These are phyloP conservation scores for Hordeum vulgare DNA, from an alignment of 176 grass and related monocot genomes.

Conservation along the genomic window MorexV3_pseudomolecules_assembly NC_058518.1:497500681-497501180, in stretches of 20 bases:
- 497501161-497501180: not conserved
- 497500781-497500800: not conserved
- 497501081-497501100: not conserved
- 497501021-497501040: not conserved
- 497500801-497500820: conserved; percentile 16
- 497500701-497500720: too few species aligned
- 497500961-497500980: not conserved
- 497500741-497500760: not conserved
- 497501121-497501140: not conserved
- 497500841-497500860: not conserved
- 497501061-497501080: not conserved
- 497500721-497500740: too few species aligned
- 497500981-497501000: not conserved
- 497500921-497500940: conserved; percentile 25
- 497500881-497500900: not conserved
- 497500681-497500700: too few species aligned
- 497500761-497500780: not conserved
- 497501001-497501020: not conserved
- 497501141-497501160: not conserved
- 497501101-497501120: conserved; percentile 3
- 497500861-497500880: not conserved
- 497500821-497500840: not conserved
- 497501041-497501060: not conserved
- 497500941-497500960: not conserved
- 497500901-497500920: conserved; percentile 1